Evolutionary conservation across 345 rosid species (phyloP).

Genomic region (Carallia pectinifolia): DNA sequence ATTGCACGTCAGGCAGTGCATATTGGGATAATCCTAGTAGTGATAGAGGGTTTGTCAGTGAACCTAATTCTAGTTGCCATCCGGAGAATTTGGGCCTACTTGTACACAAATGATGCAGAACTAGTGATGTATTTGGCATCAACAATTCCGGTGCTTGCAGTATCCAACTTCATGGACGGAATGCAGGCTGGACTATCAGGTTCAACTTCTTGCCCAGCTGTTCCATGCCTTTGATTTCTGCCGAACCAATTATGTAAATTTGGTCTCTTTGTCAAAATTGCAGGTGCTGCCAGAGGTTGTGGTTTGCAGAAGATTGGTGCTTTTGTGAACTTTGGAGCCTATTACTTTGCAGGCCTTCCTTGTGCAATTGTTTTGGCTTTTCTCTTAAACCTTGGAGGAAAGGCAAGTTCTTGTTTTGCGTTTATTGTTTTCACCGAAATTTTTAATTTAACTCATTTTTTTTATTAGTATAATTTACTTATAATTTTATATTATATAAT

Average conservation of each 20-base stretch:
- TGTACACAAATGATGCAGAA: conserved; percentile 26
- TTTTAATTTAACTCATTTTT: no score
- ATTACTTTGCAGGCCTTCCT: conserved; percentile 36
- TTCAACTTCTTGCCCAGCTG: background rate
- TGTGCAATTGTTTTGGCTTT: conserved; percentile 27
- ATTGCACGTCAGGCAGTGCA: conserved; percentile 22
- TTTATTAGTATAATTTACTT: no score
- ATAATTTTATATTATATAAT: no score
- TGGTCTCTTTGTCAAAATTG: background rate
- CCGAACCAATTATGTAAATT: no score
- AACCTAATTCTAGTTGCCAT: conserved; percentile 16
- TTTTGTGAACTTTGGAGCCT: conserved; percentile 31
- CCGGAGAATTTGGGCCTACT: conserved; percentile 22
- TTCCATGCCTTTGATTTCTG: background rate
- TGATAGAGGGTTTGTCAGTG: conserved; percentile 18
- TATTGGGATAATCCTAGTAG: conserved; percentile 23
- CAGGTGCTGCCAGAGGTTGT: conserved; percentile 43
- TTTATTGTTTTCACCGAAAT: no score
- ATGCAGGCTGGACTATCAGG: conserved; percentile 41
- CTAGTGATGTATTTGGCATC: conserved; percentile 25
- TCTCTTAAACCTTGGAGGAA: conserved; percentile 31
- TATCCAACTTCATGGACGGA: conserved; percentile 46
- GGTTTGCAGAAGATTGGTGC: conserved; percentile 40
- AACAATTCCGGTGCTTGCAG: conserved; percentile 32
- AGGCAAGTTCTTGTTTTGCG: background rate